These are phyloP conservation scores for Aspergillus hancockii DNA, from an alignment of 495 filamentous ascomycete genomes.

Conservation along the genomic window DNA sequence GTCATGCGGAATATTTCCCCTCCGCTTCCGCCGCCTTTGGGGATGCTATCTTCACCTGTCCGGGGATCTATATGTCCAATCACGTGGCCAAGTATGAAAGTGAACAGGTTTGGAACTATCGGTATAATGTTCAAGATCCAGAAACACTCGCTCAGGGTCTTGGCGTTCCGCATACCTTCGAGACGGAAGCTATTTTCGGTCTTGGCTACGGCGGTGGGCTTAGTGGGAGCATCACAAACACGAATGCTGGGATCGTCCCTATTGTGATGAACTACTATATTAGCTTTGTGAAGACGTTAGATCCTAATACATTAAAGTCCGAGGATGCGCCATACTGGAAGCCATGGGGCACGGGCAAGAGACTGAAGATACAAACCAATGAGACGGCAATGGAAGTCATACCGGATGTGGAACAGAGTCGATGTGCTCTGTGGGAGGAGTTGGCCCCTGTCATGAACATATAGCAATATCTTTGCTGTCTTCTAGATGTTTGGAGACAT, in stretches of 20 bases:
- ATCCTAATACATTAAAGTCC: slow-evolving; percentile 55
- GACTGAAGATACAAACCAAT: slow-evolving; percentile 47
- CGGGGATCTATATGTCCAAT: slow-evolving; percentile 41
- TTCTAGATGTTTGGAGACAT: no score
- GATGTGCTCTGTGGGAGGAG: slow-evolving; percentile 48
- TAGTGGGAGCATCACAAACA: slow-evolving; percentile 21
- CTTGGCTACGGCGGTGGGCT: slow-evolving; percentile 19
- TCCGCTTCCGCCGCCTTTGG: slow-evolving; percentile 62
- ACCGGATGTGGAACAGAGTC: slow-evolving; percentile 34
- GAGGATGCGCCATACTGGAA: slow-evolving; percentile 45
- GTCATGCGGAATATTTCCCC: slow-evolving; percentile 53
- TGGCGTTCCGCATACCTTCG: slow-evolving; percentile 65
- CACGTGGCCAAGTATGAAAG: slow-evolving; percentile 37
- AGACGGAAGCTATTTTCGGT: slow-evolving; percentile 60
- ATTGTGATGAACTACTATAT: slow-evolving; percentile 64
- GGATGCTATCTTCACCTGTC: slow-evolving; percentile 68
- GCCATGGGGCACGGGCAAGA: slow-evolving; percentile 31
- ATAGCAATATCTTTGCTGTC: not conserved
- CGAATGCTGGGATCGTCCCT: slow-evolving; percentile 49
- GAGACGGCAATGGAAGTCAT: slow-evolving; percentile 56
- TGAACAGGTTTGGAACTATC: slow-evolving; percentile 54
- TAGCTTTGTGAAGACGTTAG: slow-evolving; percentile 60
- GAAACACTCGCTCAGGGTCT: slow-evolving; percentile 47
- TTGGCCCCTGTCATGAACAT: slow-evolving; percentile 7
- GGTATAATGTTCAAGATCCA: slow-evolving; percentile 60